phyloP scores from a whole-genome alignment of 2,329 filamentous ascomycete genomes.

The Ceratocystis eucalypticola region DNA sequence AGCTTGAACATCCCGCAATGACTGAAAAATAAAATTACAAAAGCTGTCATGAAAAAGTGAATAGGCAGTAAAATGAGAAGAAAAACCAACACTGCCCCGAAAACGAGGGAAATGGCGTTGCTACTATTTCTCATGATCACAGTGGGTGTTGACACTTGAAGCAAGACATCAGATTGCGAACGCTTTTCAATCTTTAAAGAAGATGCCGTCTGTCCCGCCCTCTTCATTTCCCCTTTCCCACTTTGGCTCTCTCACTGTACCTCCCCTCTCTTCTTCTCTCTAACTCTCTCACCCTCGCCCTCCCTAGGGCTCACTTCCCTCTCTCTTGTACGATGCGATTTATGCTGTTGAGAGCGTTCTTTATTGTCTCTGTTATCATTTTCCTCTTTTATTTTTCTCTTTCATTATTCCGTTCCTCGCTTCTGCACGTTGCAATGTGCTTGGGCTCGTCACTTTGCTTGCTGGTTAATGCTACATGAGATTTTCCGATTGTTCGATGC shows the following conservation, averaged over 20 bases:
- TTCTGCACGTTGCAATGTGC: background rate
- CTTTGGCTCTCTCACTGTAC: background rate
- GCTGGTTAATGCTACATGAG: background rate
- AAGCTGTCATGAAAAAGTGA: background rate
- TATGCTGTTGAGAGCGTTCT: background rate
- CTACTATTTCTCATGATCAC: background rate
- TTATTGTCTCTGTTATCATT: background rate
- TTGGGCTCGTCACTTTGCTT: background rate
- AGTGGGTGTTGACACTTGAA: background rate
- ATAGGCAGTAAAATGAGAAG: background rate
- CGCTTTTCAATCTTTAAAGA: too few species aligned
- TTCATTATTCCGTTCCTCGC: background rate
- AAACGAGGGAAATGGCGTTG: too few species aligned
- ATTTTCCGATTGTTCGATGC: background rate
- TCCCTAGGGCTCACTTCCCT: background rate
- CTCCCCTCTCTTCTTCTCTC: background rate
- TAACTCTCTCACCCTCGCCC: background rate
- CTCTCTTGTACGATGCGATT: background rate
- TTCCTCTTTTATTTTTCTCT: background rate
- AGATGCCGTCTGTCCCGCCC: too few species aligned
- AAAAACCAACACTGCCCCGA: background rate
- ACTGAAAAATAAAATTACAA: background rate
- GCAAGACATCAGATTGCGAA: background rate
- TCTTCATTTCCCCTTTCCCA: too few species aligned
- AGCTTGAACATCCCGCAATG: slow-evolving; percentile 23